Base-by-base conservation (phyloP, 2,329 filamentous ascomycete species). In the Rutstroemia sp. region DNA sequence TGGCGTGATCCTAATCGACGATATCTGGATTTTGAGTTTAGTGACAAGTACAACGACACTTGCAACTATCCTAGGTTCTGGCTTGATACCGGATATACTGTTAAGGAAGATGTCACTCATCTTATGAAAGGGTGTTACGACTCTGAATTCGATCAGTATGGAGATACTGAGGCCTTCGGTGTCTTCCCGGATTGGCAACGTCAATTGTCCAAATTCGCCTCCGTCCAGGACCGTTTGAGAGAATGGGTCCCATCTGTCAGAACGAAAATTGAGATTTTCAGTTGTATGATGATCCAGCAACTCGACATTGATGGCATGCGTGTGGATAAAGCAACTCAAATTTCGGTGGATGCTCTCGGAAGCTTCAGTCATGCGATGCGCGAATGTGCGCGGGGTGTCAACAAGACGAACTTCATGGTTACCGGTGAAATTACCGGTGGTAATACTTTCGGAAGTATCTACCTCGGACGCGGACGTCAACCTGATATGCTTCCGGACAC, bases 221-320 rank as follows among this genome's bases (percentile, higher is more conserved):
- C 79, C 44, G 83, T 86, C 1, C 83, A 87, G 69, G 83, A 87
- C 68, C 81, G 83, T 65, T 72, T 87, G 3, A 77, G 83, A 52
- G 82, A 85, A 63, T 87, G 83, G 83, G 65, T 77, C 25, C 78
- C 80, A 2, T 76, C 77, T 12, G 82, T 86, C 0, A 71, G 77
- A 34, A 74, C 77, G 48, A 81, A 80, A 62, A 71, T 86, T 57
- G 77, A 79, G 59, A 77, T 77, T 46, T 82, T 85, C 63, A 83
- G 81, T 1, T 87, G 83, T 69, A 80, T 86, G 68, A 74, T 80
- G 37, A 83, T 87, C 56, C 70, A 74, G 23, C 79, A 77, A 60
- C 72, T 87, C n/a, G 83, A 86, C 63, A 79, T 87, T 55, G 83
- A 87, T 64, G 83, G 82, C 0, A 85, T 82, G 65, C 79, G 83